These are phyloP conservation scores for Fusarium temperatum DNA, from an alignment of 2,329 filamentous ascomycete genomes.

Conservation along the genomic window DNA sequence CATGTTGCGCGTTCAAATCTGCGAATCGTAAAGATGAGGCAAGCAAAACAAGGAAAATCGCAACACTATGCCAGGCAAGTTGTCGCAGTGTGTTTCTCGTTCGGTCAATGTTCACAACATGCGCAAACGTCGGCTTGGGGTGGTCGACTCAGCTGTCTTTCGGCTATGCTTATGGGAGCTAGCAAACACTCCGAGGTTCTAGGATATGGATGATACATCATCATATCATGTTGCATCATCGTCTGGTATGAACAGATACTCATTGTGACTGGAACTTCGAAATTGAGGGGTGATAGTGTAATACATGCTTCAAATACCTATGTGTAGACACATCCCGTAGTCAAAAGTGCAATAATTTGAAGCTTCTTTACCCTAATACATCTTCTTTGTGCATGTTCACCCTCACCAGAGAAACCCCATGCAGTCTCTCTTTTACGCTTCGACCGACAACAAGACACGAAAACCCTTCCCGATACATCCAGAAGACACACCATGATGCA, in stretches of 20 bases:
- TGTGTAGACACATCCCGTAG: background rate
- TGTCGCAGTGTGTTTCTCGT: background rate
- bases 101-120: background rate
- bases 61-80: background rate
- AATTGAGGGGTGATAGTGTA: background rate
- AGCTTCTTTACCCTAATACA: background rate
- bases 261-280: background rate
- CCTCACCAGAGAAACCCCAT: background rate
- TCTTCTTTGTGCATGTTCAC: constrained; percentile 1
- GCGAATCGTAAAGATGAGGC: background rate
- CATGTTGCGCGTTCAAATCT: background rate
- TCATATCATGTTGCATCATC: background rate
- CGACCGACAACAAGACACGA: background rate
- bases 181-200: background rate
- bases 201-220: background rate
- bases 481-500: constrained; percentile 16
- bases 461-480: constrained; percentile 11
- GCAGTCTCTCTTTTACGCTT: background rate
- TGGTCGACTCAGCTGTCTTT: background rate
- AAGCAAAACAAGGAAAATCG: background rate
- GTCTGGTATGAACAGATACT: background rate
- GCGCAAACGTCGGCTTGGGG: background rate
- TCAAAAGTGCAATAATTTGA: background rate
- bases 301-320: background rate
- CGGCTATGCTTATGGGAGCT: background rate